phyloP scores from a whole-genome alignment of 1,284 basidiomycete genomes.

The Cystobasidiaceae sp. region DNA sequence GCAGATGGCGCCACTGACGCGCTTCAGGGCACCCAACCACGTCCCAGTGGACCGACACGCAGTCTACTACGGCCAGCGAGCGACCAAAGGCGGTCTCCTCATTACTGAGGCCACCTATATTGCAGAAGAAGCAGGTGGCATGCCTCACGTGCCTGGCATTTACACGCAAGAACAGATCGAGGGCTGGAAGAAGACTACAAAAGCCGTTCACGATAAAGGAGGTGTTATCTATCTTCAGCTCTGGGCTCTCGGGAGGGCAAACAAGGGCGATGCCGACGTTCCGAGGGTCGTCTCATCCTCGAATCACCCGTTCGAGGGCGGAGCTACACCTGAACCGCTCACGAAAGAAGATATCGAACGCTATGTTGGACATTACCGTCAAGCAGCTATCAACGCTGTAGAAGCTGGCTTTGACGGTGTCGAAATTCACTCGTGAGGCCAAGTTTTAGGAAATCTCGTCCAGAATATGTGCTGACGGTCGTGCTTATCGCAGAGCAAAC shows the following conservation, averaged over 20 bases:
- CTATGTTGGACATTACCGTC: conserved; percentile 52
- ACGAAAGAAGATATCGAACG: conserved; percentile 42
- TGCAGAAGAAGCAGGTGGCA: conserved; percentile 33
- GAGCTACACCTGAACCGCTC: conserved; percentile 39
- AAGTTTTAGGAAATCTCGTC: too few relatives aligned
- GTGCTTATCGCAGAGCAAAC: too few relatives aligned
- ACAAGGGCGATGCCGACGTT: conserved; percentile 42
- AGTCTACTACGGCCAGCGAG: conserved; percentile 54
- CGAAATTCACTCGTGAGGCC: conserved; percentile 51
- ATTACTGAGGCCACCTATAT: conserved; percentile 55
- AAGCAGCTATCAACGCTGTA: conserved; percentile 54
- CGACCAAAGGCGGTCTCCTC: conserved; percentile 48
- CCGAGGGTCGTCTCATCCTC: conserved; percentile 48
- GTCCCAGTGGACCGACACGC: conserved; percentile 18
- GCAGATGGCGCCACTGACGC: conserved; percentile 55
- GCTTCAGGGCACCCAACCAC: conserved; percentile 44
- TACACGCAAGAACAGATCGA: conserved; percentile 52
- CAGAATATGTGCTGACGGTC: too few relatives aligned
- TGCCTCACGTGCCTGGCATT: conserved; percentile 44
- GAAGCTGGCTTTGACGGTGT: conserved; percentile 63
- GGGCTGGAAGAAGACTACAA: conserved; percentile 53
- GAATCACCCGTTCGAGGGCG: conserved; percentile 48
- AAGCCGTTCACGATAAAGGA: conserved; percentile 52
- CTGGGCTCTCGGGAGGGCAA: conserved; percentile 53
- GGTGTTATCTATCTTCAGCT: conserved; percentile 53